Conservation (phyloP, 1,284 basidiomycete species). For the Porogramme epimiltina region DNA sequence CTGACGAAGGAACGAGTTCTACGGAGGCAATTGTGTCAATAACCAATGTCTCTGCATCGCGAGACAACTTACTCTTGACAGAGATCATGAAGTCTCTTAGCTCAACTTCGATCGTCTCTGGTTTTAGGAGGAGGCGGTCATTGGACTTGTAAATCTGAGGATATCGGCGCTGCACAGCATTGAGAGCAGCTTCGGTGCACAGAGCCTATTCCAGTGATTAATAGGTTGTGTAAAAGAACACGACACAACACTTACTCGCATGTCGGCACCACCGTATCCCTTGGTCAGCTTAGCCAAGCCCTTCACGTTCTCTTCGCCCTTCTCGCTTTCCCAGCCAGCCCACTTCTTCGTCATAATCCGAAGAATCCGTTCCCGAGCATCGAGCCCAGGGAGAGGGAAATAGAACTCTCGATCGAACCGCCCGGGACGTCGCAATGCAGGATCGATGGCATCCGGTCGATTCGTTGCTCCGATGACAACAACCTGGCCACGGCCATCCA, state of each 20-base stretch:
- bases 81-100: conserved; percentile 98
- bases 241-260: conserved; percentile 66
- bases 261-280: conserved; percentile 97
- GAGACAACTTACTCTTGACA: conserved; percentile 77
- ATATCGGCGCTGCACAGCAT: conserved; percentile 94
- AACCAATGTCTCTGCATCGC: not conserved
- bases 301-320: conserved; percentile 56
- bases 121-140: conserved; percentile 85
- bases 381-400: conserved; percentile 87
- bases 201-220: conserved; percentile 62
- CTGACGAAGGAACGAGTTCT: conserved; percentile 95
- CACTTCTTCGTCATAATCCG: conserved; percentile 91
- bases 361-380: conserved; percentile 89
- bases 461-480: conserved; percentile 99
- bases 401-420: conserved; percentile 99
- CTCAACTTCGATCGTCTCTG: conserved; percentile 85
- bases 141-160: conserved; percentile 97
- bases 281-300: conserved; percentile 91
- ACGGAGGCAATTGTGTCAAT: not conserved
- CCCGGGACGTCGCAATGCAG: conserved; percentile 91
- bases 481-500: conserved; percentile 97
- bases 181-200: conserved; percentile 95
- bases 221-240: not conserved
- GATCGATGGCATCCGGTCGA: conserved; percentile 95
- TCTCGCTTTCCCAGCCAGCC: conserved; percentile 80